Evolutionary conservation across 2,329 filamentous ascomycete genomes (phyloP).

Genomic region (Phaeophleospora eucalypticola): DNA sequence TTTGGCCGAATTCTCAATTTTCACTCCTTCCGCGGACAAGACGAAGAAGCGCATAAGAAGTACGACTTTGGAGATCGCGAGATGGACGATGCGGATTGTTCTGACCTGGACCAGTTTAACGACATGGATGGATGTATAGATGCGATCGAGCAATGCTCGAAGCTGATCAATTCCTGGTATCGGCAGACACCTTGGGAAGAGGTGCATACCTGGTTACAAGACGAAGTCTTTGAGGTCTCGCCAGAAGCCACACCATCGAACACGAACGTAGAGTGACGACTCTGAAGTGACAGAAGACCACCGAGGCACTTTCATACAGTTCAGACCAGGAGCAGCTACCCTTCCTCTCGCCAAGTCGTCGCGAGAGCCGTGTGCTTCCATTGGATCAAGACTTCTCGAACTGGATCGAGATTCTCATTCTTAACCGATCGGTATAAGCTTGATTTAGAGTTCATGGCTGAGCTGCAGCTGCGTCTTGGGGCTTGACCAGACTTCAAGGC

Average conservation of each 20-base stretch:
- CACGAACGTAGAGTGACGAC: background rate
- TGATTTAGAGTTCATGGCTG: background rate
- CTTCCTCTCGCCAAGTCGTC: background rate
- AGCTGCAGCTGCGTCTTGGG: background rate
- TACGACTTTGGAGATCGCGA: conserved; percentile 6
- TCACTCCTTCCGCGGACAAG: conserved; percentile 8
- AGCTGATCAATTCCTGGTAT: conserved; percentile 8
- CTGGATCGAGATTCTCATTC: background rate
- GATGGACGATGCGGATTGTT: conserved; percentile 5
- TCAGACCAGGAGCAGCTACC: background rate
- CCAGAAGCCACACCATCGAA: conserved; percentile 1
- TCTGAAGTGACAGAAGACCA: background rate
- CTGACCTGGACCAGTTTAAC: conserved; percentile 2
- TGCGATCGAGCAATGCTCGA: conserved; percentile 5
- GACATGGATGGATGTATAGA: conserved; percentile 10
- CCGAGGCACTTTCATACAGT: background rate
- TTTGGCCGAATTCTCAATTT: conserved; percentile 7
- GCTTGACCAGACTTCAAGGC: background rate
- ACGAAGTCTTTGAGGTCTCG: conserved; percentile 4
- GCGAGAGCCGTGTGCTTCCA: background rate
- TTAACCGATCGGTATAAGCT: background rate
- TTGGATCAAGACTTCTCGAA: background rate
- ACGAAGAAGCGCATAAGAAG: conserved; percentile 8
- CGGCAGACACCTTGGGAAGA: conserved; percentile 5
- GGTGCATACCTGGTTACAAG: conserved; percentile 2